These are phyloP conservation scores for Phialophora macrospora DNA, from an alignment of 2,329 filamentous ascomycete genomes.

Conservation along the genomic window DNA sequence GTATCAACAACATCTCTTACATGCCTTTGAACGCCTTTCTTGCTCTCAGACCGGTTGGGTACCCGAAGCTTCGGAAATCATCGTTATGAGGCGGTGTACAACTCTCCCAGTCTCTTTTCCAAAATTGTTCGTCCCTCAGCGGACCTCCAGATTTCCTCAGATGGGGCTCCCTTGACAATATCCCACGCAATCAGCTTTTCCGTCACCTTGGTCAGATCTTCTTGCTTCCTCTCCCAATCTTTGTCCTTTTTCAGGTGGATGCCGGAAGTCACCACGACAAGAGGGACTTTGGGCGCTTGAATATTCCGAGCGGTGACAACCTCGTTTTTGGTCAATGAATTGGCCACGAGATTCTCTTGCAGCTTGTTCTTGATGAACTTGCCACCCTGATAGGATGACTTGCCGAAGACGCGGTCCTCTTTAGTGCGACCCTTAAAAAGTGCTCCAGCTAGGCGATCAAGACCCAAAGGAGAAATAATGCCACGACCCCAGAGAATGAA, in stretches of 20 bases:
- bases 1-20: neutral
- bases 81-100: conserved; percentile 55
- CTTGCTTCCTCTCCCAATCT: conserved; percentile 82
- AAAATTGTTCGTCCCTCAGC: conserved; percentile 72
- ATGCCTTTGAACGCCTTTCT: conserved; percentile 1
- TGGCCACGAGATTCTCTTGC: conserved; percentile 88
- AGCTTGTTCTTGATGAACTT: conserved; percentile 88
- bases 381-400: conserved; percentile 75
- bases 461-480: conserved; percentile 81
- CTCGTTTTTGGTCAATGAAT: conserved; percentile 82
- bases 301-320: conserved; percentile 78
- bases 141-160: conserved; percentile 84
- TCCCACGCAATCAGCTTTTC: conserved; percentile 82
- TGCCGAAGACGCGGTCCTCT: conserved; percentile 83
- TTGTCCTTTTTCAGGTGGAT: conserved; percentile 67
- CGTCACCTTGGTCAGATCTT: conserved; percentile 80
- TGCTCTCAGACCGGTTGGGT: neutral
- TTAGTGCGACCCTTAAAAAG: conserved; percentile 79
- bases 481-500: conserved; percentile 88
- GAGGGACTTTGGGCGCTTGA: conserved; percentile 73
- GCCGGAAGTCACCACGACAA: conserved; percentile 84
- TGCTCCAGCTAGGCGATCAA: conserved; percentile 79
- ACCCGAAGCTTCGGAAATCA: neutral
- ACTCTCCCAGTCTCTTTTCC: conserved; percentile 75
- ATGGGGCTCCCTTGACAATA: conserved; percentile 74